Evolutionary conservation across 176 grass and related monocot species (phyloP), one percentile per base, ranked within the genome.

Genomic region (Hordeum vulgare): DNA sequence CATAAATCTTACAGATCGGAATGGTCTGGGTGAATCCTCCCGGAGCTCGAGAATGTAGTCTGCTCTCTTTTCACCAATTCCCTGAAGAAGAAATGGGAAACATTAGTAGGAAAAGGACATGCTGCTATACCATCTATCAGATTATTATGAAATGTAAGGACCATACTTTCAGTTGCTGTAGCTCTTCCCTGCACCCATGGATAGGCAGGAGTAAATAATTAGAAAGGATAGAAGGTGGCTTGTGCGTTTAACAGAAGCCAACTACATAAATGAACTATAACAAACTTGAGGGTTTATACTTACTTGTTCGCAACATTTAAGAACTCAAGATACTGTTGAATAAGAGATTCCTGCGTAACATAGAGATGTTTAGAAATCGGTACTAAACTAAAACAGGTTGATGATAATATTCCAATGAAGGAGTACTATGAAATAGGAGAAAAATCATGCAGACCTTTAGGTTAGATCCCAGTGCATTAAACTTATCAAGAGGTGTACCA

Each of bases 231-330:
- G 6, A 78, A 65, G 37, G 45, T 66, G 65, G 9, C 69, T 27
- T 61, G 75, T 62, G 80, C 59, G 4, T 61, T 82, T 26, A 18
- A 65, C 3, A 56, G 21, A 71, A 51, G 20, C 47, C 36, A 84
- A 58, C 36, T n/a, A 58, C 75, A 73, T 4, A 77, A 44, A 71
- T 29, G 26, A 80, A 80, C 27, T 23, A 25, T 59, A 42, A 58
- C 84, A 87, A 40, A 64, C 39, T 20, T 33, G 74, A 45, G 53
- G 40, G 63, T 47, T 24, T 56, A 13, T 4, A 81, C 93, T 92
- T 80, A 99, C 93, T 94, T 99, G 89, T 84, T 82, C 25, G 93
- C 96, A 81, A 69, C 51, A 84, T 96, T 99, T 87, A 99, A 85
- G 58, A 99, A 79, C 23, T 79, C 49, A 71, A 99, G 88, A 61